These are phyloP conservation scores for Fusarium sp. DNA, from an alignment of 2,329 filamentous ascomycete genomes.

Conservation along the genomic window DNA sequence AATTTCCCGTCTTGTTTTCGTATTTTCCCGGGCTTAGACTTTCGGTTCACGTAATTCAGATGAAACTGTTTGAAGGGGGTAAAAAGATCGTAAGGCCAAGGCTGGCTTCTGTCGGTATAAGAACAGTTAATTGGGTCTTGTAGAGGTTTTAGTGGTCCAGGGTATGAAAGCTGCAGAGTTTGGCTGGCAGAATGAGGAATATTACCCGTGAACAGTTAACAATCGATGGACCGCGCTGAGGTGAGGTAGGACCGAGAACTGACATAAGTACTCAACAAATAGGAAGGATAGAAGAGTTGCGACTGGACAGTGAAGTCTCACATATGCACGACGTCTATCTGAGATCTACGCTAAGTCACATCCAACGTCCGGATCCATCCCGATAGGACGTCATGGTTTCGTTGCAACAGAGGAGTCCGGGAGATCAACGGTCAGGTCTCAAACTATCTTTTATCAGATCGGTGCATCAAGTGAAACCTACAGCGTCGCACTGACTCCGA, in stretches of 20 bases:
- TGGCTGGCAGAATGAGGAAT: neutral
- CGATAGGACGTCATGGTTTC: neutral
- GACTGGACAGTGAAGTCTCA: neutral
- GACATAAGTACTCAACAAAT: rapidly evolving
- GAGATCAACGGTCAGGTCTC: neutral
- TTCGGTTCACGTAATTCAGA: rapidly evolving
- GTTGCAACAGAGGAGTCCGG: rapidly evolving
- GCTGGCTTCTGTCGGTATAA: neutral
- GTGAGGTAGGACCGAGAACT: rapidly evolving
- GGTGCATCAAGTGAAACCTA: rapidly evolving
- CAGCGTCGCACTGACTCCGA: neutral
- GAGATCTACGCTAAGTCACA: neutral
- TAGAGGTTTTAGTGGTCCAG: neutral
- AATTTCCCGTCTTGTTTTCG: neutral
- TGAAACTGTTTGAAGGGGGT: neutral
- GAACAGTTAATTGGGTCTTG: rapidly evolving
- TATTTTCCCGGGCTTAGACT: neutral
- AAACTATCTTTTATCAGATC: neutral
- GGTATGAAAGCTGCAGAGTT: neutral
- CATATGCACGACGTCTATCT: rapidly evolving
- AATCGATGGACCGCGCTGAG: neutral
- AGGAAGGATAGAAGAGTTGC: no score
- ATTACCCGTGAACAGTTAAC: neutral
- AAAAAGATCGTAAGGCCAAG: neutral
- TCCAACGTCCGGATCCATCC: neutral